phyloP scores from a whole-genome alignment of 192 early-diverging fungal species.

The Umbelopsis vinacea region DNA sequence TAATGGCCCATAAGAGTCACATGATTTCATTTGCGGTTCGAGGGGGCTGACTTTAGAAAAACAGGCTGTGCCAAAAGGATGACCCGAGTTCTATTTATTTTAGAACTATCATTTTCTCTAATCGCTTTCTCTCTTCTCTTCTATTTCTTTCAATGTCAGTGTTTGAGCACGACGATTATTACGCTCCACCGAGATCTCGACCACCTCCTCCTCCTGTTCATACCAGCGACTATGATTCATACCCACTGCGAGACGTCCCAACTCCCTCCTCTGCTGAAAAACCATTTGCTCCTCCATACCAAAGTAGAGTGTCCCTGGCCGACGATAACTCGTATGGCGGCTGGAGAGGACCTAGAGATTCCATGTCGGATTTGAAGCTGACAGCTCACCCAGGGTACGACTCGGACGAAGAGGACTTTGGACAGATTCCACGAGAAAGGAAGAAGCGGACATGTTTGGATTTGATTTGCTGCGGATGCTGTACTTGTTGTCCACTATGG shows the following conservation, averaged over 20 bases:
- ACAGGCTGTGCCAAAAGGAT: not conserved
- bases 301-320: not conserved
- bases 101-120: not conserved
- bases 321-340: constrained; percentile 12
- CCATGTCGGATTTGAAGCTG: constrained; percentile 23
- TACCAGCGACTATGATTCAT: not conserved
- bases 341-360: constrained; percentile 9
- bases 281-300: not conserved
- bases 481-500: constrained; percentile 40
- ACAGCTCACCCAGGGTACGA: constrained; percentile 3
- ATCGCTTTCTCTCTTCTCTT: constrained; percentile 15
- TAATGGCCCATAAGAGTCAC: no score
- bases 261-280: not conserved
- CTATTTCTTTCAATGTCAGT: constrained; percentile 13
- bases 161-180: constrained; percentile 20
- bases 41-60: no score
- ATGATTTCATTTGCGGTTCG: no score
- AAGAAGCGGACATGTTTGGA: constrained; percentile 33
- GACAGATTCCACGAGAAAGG: constrained; percentile 14
- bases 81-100: not conserved
- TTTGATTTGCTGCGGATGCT: constrained; percentile 37
- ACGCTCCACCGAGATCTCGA: constrained; percentile 6
- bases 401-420: constrained; percentile 2
- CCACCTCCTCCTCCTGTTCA: not conserved
- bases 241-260: not conserved